These are phyloP conservation scores for Collariella sp. DNA, from an alignment of 495 filamentous ascomycete species.

Conservation along the genomic window DNA sequence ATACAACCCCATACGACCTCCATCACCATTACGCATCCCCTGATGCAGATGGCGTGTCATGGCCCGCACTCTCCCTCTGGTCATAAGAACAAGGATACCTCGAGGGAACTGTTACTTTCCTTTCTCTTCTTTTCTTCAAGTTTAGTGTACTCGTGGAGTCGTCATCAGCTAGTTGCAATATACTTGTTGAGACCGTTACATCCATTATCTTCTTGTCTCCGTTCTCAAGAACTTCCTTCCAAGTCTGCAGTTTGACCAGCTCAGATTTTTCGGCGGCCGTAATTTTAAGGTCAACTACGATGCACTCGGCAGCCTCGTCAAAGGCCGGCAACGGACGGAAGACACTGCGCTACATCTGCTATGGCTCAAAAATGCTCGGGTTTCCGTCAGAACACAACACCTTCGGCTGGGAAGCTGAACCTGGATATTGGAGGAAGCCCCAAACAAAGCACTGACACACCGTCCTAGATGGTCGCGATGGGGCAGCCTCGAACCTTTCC, in stretches of 20 bases:
- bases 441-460: background rate
- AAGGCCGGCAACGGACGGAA: background rate
- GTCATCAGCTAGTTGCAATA: too few relatives aligned
- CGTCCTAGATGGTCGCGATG: background rate
- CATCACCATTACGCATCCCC: too few relatives aligned
- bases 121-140: too few relatives aligned
- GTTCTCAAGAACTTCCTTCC: constrained; percentile 3
- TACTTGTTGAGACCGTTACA: too few relatives aligned
- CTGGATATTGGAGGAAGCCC: background rate
- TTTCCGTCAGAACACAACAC: background rate
- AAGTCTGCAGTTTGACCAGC: background rate
- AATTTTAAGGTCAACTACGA: background rate
- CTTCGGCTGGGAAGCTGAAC: background rate
- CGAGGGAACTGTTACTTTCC: too few relatives aligned
- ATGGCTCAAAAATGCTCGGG: background rate
- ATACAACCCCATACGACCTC: too few relatives aligned
- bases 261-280: background rate
- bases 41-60: too few relatives aligned
- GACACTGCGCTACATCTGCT: background rate
- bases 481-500: background rate
- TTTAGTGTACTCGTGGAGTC: too few relatives aligned
- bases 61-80: too few relatives aligned
- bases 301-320: background rate
- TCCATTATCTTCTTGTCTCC: background rate
- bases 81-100: too few relatives aligned